Conservation (phyloP, 2,329 filamentous ascomycete species). For the Helicocarpus griseus region DNA sequence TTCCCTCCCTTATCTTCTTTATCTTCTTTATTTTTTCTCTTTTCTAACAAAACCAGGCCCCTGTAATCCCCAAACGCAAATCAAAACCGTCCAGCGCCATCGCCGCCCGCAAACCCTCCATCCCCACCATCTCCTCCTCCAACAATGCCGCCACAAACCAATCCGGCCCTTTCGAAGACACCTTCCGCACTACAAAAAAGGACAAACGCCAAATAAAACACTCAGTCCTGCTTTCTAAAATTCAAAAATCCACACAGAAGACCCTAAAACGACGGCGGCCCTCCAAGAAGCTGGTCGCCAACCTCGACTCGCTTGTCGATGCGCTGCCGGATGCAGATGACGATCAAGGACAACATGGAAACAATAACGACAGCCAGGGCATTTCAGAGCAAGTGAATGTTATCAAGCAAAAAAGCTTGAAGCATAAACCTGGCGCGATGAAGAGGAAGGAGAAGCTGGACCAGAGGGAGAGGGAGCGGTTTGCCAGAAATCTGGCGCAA, state of each 20-base stretch:
- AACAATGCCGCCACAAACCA: constrained; percentile 5
- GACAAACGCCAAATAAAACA: constrained; percentile 79
- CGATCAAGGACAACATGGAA: constrained; percentile 40
- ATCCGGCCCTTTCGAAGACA: constrained; percentile 19
- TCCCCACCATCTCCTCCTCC: constrained; percentile 15
- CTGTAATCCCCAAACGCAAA: constrained; percentile 16
- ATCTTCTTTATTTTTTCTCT: constrained; percentile 6
- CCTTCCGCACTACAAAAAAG: constrained; percentile 64
- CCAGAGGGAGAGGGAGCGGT: constrained; percentile 69
- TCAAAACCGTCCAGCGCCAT: constrained; percentile 10
- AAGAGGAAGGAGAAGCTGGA: constrained; percentile 77
- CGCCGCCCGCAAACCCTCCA: constrained; percentile 11
- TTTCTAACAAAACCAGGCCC: constrained; percentile 17
- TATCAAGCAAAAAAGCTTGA: constrained; percentile 65
- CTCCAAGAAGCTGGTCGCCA: constrained; percentile 67
- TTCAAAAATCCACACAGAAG: constrained; percentile 54
- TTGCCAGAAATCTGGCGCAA: constrained; percentile 72
- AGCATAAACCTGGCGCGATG: constrained; percentile 65
- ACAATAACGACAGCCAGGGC: constrained; percentile 20
- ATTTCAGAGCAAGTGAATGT: constrained; percentile 50
- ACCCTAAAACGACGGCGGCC: constrained; percentile 57
- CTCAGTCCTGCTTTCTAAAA: constrained; percentile 66
- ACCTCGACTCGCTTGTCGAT: constrained; percentile 65
- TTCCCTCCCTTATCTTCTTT: no score
- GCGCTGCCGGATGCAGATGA: constrained; percentile 60